Evolutionary conservation across 805 yeast species (phyloP).

Genomic region (Saitoella complicata): DNA sequence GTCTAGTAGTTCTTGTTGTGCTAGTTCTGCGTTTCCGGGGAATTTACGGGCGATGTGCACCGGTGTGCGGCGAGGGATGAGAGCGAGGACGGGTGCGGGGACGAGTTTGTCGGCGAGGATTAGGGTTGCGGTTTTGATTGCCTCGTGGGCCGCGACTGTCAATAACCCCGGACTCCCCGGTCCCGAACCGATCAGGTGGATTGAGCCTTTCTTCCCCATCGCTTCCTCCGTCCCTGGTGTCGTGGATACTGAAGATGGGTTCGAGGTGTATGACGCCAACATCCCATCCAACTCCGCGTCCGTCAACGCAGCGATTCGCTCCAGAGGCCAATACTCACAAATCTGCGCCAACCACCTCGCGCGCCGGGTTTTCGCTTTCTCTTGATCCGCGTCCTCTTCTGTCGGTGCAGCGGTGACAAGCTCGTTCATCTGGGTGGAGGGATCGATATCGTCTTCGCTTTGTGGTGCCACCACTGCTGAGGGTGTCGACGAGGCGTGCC

Average conservation of each 20-base stretch:
- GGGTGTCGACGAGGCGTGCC: background rate
- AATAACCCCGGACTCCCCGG: slow-evolving; percentile 77
- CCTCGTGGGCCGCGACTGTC: slow-evolving; percentile 71
- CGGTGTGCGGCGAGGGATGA: slow-evolving; percentile 63
- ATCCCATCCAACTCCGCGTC: slow-evolving; percentile 29
- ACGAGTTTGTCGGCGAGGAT: slow-evolving; percentile 83
- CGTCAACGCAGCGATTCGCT: slow-evolving; percentile 41
- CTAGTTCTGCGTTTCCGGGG: slow-evolving; percentile 92
- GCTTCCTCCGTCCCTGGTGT: background rate
- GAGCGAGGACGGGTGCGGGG: slow-evolving; percentile 68
- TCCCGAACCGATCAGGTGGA: slow-evolving; percentile 84
- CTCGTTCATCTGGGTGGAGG: slow-evolving; percentile 39
- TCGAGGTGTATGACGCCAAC: background rate
- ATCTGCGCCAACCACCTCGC: slow-evolving; percentile 78
- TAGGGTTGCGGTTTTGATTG: slow-evolving; percentile 66
- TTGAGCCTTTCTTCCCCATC: slow-evolving; percentile 28
- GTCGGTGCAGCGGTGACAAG: slow-evolving; percentile 39
- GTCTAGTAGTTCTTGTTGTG: slow-evolving; percentile 69
- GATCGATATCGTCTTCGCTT: slow-evolving; percentile 54
- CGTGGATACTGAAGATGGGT: background rate
- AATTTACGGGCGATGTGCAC: slow-evolving; percentile 80
- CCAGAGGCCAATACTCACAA: slow-evolving; percentile 77
- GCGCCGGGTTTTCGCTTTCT: slow-evolving; percentile 26
- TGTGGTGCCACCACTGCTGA: background rate
- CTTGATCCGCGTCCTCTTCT: slow-evolving; percentile 24